Percentiles rank a stretch among this genome's conserved stretches.
Evolutionary conservation across 768 basidiomycete species (phyloP).

Genomic region (Lactarius vividus): DNA sequence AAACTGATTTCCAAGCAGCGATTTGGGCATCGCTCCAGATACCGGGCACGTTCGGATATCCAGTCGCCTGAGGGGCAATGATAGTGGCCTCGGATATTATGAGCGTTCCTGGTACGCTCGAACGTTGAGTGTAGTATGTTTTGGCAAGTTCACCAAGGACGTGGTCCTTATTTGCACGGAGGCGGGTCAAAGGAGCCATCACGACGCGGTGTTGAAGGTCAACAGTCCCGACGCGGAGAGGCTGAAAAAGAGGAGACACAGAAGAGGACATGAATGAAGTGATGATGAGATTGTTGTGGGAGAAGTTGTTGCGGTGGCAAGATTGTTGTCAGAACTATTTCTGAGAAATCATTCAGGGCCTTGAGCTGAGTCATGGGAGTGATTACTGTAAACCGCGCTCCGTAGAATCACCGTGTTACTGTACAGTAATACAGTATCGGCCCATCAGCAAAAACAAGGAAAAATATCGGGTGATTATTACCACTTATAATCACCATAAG

Average conservation of each 20-base stretch:
- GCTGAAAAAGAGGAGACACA: constrained; percentile 41
- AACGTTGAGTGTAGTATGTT: constrained; percentile 52
- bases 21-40: constrained; percentile 61
- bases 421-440: too few species aligned
- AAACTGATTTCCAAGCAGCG: constrained; percentile 47
- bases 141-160: constrained; percentile 39
- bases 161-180: constrained; percentile 38
- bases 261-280: constrained; percentile 8
- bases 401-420: too few species aligned
- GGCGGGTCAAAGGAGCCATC: constrained; percentile 52
- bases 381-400: too few species aligned
- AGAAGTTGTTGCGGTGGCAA: not conserved
- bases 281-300: not conserved
- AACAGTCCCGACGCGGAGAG: constrained; percentile 44
- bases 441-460: too few species aligned
- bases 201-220: constrained; percentile 50
- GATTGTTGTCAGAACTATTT: not conserved
- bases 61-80: constrained; percentile 50
- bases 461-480: too few species aligned
- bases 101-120: constrained; percentile 48
- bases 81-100: constrained; percentile 57
- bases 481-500: too few species aligned
- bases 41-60: constrained; percentile 52
- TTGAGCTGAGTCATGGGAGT: not conserved
- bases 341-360: not conserved